Evolutionary conservation across 2,329 filamentous ascomycete genomes (phyloP).

Genomic region (Penicillium capsulatum): DNA sequence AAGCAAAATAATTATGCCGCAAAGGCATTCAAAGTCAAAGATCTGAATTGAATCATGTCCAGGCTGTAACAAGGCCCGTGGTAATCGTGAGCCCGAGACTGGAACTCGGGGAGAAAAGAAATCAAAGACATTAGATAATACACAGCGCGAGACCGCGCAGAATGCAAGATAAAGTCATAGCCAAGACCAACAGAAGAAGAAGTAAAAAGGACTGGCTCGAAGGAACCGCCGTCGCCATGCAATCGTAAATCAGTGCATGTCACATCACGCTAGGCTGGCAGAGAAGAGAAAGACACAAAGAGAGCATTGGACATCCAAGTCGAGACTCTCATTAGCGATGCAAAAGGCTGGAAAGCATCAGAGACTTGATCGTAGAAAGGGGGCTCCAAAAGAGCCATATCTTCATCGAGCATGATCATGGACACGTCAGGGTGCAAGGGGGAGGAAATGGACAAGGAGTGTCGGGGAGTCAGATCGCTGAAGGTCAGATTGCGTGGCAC

Average conservation of each 20-base stretch:
- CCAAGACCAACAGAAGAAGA: background rate
- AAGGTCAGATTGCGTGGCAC: background rate
- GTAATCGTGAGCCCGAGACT: too few relatives aligned
- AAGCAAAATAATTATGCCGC: too few relatives aligned
- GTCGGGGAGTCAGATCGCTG: constrained; percentile 7
- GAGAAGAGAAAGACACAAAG: constrained; percentile 1
- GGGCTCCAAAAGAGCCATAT: constrained; percentile 9
- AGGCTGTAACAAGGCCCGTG: too few relatives aligned
- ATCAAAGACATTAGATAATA: constrained; percentile 13
- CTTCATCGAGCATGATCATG: constrained; percentile 21
- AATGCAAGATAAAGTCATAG: background rate
- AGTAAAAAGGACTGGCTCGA: constrained; percentile 1
- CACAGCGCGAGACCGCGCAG: constrained; percentile 1
- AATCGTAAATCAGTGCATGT: constrained; percentile 13
- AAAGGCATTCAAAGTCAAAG: too few relatives aligned
- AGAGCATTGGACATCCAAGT: constrained; percentile 1
- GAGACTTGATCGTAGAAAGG: constrained; percentile 10
- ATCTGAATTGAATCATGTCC: too few relatives aligned
- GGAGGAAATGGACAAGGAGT: background rate
- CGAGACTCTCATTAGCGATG: too few relatives aligned
- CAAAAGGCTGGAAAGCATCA: constrained; percentile 10
- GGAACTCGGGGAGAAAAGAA: too few relatives aligned
- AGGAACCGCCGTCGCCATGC: constrained; percentile 9
- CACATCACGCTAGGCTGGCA: constrained; percentile 9
- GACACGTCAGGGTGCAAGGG: constrained; percentile 13